Evolutionary conservation across 2,329 filamentous ascomycete species (phyloP).

Genomic region (Claviceps humidiphila): DNA sequence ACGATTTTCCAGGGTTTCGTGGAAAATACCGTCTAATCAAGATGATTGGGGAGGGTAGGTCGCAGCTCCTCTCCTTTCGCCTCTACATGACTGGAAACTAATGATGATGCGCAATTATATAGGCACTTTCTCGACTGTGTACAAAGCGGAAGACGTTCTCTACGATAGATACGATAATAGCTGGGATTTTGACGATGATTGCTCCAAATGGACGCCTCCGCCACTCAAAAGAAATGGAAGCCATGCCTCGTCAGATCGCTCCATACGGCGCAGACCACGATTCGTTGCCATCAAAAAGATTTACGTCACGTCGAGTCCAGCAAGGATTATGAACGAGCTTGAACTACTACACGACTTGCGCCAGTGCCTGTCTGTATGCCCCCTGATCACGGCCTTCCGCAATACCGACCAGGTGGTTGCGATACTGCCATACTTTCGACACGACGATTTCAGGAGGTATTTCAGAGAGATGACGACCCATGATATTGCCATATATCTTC

Average conservation of each 20-base stretch:
- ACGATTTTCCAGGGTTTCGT: slow-evolving; percentile 71
- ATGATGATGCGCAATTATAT: background rate
- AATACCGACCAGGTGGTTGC: slow-evolving; percentile 90
- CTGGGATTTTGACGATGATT: slow-evolving; percentile 66
- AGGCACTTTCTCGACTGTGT: slow-evolving; percentile 98
- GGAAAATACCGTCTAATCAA: slow-evolving; percentile 84
- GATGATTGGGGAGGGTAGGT: slow-evolving; percentile 82
- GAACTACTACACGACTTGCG: slow-evolving; percentile 82
- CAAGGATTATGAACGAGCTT: slow-evolving; percentile 89
- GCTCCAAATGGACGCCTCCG: slow-evolving; percentile 57
- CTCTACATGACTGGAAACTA: background rate
- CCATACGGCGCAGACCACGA: slow-evolving; percentile 33
- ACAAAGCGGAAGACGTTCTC: slow-evolving; percentile 89
- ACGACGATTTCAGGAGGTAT: slow-evolving; percentile 89
- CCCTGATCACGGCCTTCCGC: slow-evolving; percentile 93
- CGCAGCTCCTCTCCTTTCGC: background rate
- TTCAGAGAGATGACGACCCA: slow-evolving; percentile 78
- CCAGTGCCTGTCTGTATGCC: slow-evolving; percentile 74
- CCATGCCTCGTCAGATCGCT: slow-evolving; percentile 15
- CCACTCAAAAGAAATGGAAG: slow-evolving; percentile 40
- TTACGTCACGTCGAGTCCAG: slow-evolving; percentile 91
- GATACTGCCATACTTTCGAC: slow-evolving; percentile 87
- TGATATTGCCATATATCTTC: slow-evolving; percentile 83
- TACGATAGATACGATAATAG: slow-evolving; percentile 75
- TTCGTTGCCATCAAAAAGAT: slow-evolving; percentile 99